A percentile compares a stretch with the other conserved stretches of the same genome.
phyloP scores from a whole-genome alignment of 1,284 basidiomycete species.

The Mycena sp. region DNA sequence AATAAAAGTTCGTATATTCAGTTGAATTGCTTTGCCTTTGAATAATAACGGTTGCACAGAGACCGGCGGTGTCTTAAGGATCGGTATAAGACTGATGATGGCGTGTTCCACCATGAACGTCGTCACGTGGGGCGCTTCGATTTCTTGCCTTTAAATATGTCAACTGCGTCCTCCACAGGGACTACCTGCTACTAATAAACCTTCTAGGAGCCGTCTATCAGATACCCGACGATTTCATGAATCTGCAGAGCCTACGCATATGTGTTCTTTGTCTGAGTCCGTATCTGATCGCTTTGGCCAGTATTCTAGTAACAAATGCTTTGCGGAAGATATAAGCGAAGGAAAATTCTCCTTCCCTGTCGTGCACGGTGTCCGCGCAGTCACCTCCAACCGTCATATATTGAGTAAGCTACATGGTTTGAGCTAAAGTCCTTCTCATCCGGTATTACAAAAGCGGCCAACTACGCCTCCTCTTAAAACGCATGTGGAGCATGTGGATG shows the following conservation, averaged over 20 bases:
- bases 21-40: too few relatives aligned
- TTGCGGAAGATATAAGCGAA: conserved; percentile 81
- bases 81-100: not conserved
- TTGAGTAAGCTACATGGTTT: too few relatives aligned
- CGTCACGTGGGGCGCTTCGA: too few relatives aligned
- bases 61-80: not conserved
- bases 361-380: conserved; percentile 67
- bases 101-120: not conserved
- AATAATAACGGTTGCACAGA: too few relatives aligned
- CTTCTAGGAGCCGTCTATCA: conserved; percentile 95
- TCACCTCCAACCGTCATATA: too few relatives aligned
- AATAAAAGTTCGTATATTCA: too few relatives aligned
- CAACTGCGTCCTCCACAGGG: too few relatives aligned
- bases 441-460: conserved; percentile 86
- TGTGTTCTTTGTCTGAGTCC: not conserved
- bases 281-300: conserved; percentile 37
- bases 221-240: conserved; percentile 82
- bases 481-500: too few relatives aligned
- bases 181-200: too few relatives aligned
- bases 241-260: not conserved
- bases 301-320: conserved; percentile 82
- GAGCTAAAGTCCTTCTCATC: conserved; percentile 53
- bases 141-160: too few relatives aligned
- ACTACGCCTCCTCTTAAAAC: conserved; percentile 81
- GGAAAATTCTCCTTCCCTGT: conserved; percentile 86